These are phyloP conservation scores for Leccinellum luteum DNA, from an alignment of 768 basidiomycete species.

Conservation along the genomic window DNA sequence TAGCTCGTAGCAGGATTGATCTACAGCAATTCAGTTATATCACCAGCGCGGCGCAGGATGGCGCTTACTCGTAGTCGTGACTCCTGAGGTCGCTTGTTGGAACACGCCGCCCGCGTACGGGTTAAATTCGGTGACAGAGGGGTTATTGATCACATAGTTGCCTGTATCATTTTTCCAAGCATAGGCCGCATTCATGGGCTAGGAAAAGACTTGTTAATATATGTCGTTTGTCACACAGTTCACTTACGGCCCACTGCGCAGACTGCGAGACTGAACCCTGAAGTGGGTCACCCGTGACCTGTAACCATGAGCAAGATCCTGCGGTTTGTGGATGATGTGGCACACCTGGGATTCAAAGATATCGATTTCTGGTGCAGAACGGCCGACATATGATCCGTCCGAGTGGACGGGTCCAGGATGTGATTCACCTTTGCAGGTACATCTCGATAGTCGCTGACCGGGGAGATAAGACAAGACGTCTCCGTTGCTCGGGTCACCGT, in stretches of 20 bases:
- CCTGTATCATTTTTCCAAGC: slow-evolving; percentile 62
- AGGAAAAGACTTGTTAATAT: slow-evolving; percentile 12
- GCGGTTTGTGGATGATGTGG: background rate
- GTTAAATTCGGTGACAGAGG: slow-evolving; percentile 52
- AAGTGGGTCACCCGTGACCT: slow-evolving; percentile 37
- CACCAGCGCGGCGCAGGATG: background rate
- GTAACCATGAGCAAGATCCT: slow-evolving; percentile 19
- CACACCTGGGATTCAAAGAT: slow-evolving; percentile 79
- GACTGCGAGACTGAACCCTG: slow-evolving; percentile 76
- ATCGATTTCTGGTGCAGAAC: slow-evolving; percentile 88
- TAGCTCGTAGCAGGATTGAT: slow-evolving; percentile 66
- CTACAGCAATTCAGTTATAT: slow-evolving; percentile 30
- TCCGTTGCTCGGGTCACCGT: slow-evolving; percentile 55
- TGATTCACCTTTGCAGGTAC: slow-evolving; percentile 81
- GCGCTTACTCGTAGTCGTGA: slow-evolving; percentile 55
- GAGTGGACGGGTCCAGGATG: slow-evolving; percentile 82
- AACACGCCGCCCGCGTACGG: slow-evolving; percentile 71
- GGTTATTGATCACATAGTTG: slow-evolving; percentile 57
- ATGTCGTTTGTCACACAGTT: background rate
- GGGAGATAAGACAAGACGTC: slow-evolving; percentile 76
- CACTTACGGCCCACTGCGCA: slow-evolving; percentile 73
- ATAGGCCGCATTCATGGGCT: slow-evolving; percentile 80
- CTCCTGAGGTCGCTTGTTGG: slow-evolving; percentile 80
- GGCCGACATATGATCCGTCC: slow-evolving; percentile 79
- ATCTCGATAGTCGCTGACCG: slow-evolving; percentile 83